phyloP scores from a whole-genome alignment of 345 rosid genomes.

The Arabidopsis arenosa region DNA sequence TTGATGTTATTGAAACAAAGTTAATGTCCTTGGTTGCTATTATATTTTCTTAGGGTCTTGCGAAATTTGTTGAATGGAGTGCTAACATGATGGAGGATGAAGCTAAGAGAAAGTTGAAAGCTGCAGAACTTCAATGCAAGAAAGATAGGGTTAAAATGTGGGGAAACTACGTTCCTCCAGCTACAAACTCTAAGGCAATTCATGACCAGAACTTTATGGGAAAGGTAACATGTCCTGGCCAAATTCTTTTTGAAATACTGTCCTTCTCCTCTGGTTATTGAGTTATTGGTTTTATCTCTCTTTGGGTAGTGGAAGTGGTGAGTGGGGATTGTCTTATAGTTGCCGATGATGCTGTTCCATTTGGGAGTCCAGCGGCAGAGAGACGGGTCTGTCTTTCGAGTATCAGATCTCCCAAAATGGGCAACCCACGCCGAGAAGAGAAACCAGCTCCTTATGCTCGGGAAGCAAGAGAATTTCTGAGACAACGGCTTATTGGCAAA shows the following conservation, averaged over 20 bases:
- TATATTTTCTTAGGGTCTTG: constrained; percentile 69
- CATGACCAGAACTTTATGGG: constrained; percentile 90
- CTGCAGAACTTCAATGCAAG: constrained; percentile 92
- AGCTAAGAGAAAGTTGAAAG: constrained; percentile 73
- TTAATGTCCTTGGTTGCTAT: constrained; percentile 19
- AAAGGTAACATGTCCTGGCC: constrained; percentile 55
- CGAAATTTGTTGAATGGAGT: constrained; percentile 98
- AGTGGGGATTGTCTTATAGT: constrained; percentile 95
- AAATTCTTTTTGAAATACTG: neutral
- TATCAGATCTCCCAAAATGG: constrained; percentile 89
- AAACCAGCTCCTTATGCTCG: constrained; percentile 94
- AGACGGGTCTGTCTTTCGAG: constrained; percentile 91
- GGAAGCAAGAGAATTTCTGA: constrained; percentile 88
- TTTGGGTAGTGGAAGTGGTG: constrained; percentile 91
- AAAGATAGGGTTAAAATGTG: constrained; percentile 73
- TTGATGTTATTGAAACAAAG: constrained; percentile 12
- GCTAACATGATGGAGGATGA: constrained; percentile 98
- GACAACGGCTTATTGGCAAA: constrained; percentile 80
- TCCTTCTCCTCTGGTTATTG: neutral
- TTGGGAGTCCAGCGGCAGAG: constrained; percentile 84
- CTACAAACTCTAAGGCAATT: constrained; percentile 84
- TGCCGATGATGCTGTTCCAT: constrained; percentile 89
- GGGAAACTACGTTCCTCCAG: constrained; percentile 87
- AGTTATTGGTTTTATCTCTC: constrained; percentile 23
- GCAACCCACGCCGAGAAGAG: constrained; percentile 87